Conservation (phyloP, 2,329 filamentous ascomycete species). For the Neopestalotiopsis sp. region DNA sequence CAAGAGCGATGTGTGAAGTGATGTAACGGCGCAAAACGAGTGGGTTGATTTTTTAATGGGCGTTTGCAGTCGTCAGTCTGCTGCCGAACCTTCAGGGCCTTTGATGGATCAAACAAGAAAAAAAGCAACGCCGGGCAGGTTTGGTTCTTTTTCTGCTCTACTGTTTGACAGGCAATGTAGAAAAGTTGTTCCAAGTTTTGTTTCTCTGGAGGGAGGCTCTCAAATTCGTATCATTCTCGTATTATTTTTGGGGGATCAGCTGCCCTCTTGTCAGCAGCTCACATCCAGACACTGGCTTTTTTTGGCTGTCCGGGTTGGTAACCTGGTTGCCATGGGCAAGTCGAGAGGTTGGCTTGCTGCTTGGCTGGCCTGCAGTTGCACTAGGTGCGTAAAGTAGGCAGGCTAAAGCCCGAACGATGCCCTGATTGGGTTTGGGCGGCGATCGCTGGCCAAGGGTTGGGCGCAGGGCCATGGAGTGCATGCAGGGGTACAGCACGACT, state of each 20-base stretch:
- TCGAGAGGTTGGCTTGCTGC: too few species aligned
- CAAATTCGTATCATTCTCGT: background rate
- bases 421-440: too few species aligned
- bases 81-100: background rate
- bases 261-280: background rate
- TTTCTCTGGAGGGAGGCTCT: background rate
- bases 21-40: slow-evolving; percentile 1
- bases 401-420: too few species aligned
- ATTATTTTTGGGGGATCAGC: background rate
- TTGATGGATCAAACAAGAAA: background rate
- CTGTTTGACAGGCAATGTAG: background rate
- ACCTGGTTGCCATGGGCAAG: background rate
- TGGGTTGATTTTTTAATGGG: background rate
- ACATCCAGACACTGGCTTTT: background rate
- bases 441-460: background rate
- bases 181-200: background rate
- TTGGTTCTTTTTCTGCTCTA: background rate
- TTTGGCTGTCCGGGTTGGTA: background rate
- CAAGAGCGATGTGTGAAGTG: background rate
- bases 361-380: background rate
- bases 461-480: background rate
- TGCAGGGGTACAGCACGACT: background rate
- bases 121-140: background rate
- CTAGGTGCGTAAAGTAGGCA: too few species aligned
- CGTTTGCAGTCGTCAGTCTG: background rate